phyloP scores from a whole-genome alignment of 352 stramenopile genomes.

The Globisporangium nodosum region DNA sequence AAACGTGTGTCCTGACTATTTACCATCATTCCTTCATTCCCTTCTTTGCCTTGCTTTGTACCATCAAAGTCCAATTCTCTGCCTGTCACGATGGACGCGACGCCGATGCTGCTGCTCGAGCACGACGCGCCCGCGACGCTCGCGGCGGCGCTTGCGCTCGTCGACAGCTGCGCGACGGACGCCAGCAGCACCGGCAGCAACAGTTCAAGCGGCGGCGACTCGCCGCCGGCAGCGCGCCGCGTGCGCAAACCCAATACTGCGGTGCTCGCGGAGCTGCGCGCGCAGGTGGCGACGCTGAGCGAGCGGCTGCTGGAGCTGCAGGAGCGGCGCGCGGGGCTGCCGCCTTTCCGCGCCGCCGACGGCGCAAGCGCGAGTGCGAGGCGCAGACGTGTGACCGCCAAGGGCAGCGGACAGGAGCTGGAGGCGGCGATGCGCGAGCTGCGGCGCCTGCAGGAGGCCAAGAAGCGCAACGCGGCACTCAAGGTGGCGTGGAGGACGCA shows the following conservation, averaged over 20 bases:
- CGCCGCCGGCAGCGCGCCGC: neutral
- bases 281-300: neutral
- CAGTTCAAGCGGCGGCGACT: neutral
- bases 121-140: slow-evolving; percentile 12
- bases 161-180: slow-evolving; percentile 5
- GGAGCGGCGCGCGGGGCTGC: neutral
- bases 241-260: neutral
- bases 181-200: neutral
- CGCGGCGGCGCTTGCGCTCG: slow-evolving; percentile 10
- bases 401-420: neutral
- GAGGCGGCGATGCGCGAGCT: neutral
- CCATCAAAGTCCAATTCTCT: neutral
- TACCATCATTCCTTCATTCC: neutral
- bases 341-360: neutral
- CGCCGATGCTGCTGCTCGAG: neutral
- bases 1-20: too few relatives aligned
- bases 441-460: neutral
- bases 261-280: neutral
- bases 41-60: slow-evolving; percentile 4
- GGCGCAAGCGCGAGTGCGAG: neutral
- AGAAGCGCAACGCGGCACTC: neutral
- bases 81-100: neutral
- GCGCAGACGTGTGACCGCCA: neutral
- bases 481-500: neutral
- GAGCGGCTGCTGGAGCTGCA: neutral